Conservation (phyloP, 1,284 basidiomycete species). For the Tremellales sp. region DNA sequence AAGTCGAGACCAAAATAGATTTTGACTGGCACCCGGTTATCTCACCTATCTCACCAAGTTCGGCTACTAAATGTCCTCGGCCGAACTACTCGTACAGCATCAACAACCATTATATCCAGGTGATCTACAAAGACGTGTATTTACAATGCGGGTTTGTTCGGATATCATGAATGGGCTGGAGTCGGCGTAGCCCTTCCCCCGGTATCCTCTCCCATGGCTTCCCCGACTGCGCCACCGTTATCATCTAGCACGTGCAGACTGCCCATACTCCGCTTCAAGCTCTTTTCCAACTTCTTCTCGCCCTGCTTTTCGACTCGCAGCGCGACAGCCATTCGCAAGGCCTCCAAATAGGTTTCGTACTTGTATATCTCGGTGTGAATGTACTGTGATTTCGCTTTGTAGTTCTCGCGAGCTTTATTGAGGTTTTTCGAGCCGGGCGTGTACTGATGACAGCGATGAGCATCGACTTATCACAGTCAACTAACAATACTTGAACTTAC, state of each 20-base stretch:
- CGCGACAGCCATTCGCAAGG: constrained; percentile 71
- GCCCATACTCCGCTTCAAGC: constrained; percentile 23
- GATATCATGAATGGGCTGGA: no score
- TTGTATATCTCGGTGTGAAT: constrained; percentile 88
- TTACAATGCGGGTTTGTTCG: no score
- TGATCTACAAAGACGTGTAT: no score
- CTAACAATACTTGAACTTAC: constrained; percentile 53
- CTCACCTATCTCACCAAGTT: no score
- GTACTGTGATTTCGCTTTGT: constrained; percentile 86
- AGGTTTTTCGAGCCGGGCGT: constrained; percentile 68
- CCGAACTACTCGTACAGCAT: no score
- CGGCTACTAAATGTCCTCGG: no score
- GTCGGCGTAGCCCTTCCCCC: not conserved
- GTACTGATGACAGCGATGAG: no score
- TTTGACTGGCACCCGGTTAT: no score
- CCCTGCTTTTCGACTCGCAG: constrained; percentile 78
- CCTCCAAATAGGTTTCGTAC: constrained; percentile 92
- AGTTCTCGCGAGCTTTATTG: constrained; percentile 76
- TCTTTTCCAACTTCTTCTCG: constrained; percentile 71
- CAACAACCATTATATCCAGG: no score
- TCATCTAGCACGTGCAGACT: not conserved
- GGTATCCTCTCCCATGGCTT: not conserved
- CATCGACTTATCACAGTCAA: not conserved
- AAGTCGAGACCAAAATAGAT: no score
- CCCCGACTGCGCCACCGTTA: not conserved